Percentiles rank a stretch among this genome's conserved stretches.
These are phyloP conservation scores for Sporobolomyces pararoseus DNA, from an alignment of 768 basidiomycete genomes.

Conservation along the genomic window DNA sequence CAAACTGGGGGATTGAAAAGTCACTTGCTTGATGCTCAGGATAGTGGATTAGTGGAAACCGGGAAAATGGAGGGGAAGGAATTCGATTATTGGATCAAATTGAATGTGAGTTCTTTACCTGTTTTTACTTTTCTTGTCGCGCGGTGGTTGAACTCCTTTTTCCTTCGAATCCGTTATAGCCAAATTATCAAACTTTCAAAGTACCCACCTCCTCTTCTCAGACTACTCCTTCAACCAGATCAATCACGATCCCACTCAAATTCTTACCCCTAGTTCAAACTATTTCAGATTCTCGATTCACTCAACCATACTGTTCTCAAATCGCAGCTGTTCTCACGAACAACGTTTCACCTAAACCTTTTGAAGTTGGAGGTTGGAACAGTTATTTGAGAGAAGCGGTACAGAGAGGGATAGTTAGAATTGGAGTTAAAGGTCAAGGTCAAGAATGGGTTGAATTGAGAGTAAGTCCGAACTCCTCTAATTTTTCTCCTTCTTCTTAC, in stretches of 20 bases:
- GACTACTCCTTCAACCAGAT: background rate
- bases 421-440: conserved; percentile 7
- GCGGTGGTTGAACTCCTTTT: no score
- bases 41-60: background rate
- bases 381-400: conserved; percentile 7
- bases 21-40: background rate
- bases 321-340: background rate
- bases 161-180: no score
- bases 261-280: conserved; percentile 5
- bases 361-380: background rate
- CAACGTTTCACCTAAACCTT: background rate
- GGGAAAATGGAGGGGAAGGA: conserved; percentile 3
- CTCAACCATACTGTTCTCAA: background rate
- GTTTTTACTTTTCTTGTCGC: background rate
- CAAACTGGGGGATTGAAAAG: background rate
- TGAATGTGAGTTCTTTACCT: conserved; percentile 1
- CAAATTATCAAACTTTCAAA: background rate
- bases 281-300: background rate
- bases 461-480: background rate
- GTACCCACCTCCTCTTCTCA: background rate
- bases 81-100: background rate
- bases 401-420: background rate
- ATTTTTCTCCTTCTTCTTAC: background rate
- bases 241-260: background rate
- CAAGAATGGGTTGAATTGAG: conserved; percentile 8